Percentiles rank a stretch among this genome's conserved stretches.
phyloP scores from a whole-genome alignment of 108 stramenopile species.

The Ochromonas danica region DNA sequence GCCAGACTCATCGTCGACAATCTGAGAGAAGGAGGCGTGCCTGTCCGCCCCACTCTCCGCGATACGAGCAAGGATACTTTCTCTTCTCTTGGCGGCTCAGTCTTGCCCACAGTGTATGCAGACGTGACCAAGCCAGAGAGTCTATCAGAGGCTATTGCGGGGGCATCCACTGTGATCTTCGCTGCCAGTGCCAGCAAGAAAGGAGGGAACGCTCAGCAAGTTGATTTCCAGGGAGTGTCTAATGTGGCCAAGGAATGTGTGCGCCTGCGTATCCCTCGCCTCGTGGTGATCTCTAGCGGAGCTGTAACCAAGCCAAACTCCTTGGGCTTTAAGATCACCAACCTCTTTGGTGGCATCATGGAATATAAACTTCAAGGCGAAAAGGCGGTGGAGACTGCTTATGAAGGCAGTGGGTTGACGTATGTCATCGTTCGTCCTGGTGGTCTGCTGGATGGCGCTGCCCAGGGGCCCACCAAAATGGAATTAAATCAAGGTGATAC shows the following conservation, averaged over 20 bases:
- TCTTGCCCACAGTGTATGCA: conserved; percentile 43
- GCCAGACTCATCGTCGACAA: conserved; percentile 42
- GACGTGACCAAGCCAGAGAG: conserved; percentile 65
- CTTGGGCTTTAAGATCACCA: conserved; percentile 68
- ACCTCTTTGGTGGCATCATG: conserved; percentile 76
- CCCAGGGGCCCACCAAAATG: conserved; percentile 52
- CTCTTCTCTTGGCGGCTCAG: neutral
- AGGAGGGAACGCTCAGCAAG: conserved; percentile 67
- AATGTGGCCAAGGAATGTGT: conserved; percentile 61
- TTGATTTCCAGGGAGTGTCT: conserved; percentile 55
- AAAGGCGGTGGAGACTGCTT: conserved; percentile 64
- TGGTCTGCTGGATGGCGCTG: conserved; percentile 64
- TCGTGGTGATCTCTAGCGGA: conserved; percentile 72
- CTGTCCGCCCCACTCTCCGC: conserved; percentile 36
- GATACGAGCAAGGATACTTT: conserved; percentile 17
- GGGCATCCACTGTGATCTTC: conserved; percentile 72
- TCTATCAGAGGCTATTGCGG: conserved; percentile 49
- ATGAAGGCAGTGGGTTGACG: conserved; percentile 49
- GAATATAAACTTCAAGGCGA: conserved; percentile 75
- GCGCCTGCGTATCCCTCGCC: conserved; percentile 62
- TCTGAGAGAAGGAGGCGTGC: conserved; percentile 33
- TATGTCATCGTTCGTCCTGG: conserved; percentile 81
- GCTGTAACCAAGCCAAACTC: conserved; percentile 71
- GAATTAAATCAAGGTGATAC: conserved; percentile 78
- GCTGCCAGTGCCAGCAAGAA: conserved; percentile 72